A percentile compares a stretch with the other conserved stretches of the same genome.
phyloP scores from a whole-genome alignment of 2,329 filamentous ascomycete species.

The Macrophomina phaseolina region DNA sequence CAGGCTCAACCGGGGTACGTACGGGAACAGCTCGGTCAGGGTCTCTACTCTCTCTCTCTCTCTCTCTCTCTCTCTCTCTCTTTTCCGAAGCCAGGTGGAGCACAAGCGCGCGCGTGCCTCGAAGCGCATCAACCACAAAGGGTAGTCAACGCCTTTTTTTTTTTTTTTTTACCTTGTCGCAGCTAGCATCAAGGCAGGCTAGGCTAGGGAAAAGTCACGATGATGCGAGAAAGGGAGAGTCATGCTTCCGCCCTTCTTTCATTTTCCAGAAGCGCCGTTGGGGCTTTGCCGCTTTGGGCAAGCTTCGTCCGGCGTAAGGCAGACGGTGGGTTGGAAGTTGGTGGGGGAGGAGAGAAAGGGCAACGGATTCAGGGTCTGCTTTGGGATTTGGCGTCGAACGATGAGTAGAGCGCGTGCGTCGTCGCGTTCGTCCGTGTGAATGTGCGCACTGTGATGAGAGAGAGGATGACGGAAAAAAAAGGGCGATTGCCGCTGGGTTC shows the following conservation, averaged over 20 bases:
- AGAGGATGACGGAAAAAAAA: too few relatives aligned
- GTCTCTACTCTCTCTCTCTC: neutral
- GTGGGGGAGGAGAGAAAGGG: neutral
- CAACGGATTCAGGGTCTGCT: neutral
- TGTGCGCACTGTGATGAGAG: too few relatives aligned
- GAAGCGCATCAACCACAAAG: too few relatives aligned
- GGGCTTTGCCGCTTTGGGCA: neutral
- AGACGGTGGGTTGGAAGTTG: neutral
- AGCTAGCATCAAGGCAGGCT: too few relatives aligned
- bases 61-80: too few relatives aligned
- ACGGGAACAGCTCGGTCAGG: neutral
- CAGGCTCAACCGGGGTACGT: neutral
- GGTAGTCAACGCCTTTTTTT: too few relatives aligned
- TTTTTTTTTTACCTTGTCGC: too few relatives aligned
- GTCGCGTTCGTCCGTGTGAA: too few relatives aligned
- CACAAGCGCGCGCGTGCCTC: too few relatives aligned
- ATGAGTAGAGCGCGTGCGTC: neutral
- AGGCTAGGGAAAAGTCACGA: too few relatives aligned
- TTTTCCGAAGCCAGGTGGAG: too few relatives aligned
- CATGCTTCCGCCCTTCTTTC: neutral
- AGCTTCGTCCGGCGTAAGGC: neutral
- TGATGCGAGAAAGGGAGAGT: neutral
- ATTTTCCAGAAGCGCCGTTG: neutral
- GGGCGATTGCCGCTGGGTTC: neutral
- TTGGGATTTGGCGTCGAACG: neutral